Conservation (phyloP, 352 stramenopile genomes). For the Phytophthora vignae region DNA sequence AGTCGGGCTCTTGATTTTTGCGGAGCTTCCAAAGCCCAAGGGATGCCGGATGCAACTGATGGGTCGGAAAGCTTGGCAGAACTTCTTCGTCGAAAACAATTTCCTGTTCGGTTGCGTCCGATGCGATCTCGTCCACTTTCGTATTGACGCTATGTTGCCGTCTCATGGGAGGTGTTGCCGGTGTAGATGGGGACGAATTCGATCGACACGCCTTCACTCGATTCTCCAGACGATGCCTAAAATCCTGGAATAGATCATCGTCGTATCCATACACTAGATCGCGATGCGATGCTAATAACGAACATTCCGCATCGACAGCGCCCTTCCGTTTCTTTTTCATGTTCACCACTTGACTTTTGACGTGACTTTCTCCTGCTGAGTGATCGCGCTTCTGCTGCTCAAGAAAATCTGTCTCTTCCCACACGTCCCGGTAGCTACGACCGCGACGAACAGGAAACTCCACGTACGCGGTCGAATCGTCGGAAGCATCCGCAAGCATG, state of each 20-base stretch:
- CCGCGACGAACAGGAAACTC: slow-evolving; percentile 52
- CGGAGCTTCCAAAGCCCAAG: slow-evolving; percentile 68
- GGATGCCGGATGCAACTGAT: slow-evolving; percentile 65
- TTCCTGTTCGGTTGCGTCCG: slow-evolving; percentile 26
- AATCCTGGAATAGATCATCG: slow-evolving; percentile 73
- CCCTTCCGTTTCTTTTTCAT: slow-evolving; percentile 42
- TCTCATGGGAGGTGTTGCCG: slow-evolving; percentile 22
- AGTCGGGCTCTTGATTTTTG: slow-evolving; percentile 58
- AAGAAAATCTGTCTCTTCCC: slow-evolving; percentile 82
- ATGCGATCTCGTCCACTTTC: slow-evolving; percentile 22
- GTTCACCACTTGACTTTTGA: slow-evolving; percentile 33
- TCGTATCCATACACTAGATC: slow-evolving; percentile 84
- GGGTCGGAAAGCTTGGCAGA: slow-evolving; percentile 44
- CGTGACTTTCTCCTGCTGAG: slow-evolving; percentile 28
- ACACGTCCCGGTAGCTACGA: slow-evolving; percentile 77
- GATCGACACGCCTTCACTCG: slow-evolving; percentile 31
- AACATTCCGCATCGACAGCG: slow-evolving; percentile 15
- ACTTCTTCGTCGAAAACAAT: slow-evolving; percentile 42
- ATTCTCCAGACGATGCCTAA: slow-evolving; percentile 50
- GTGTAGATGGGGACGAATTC: slow-evolving; percentile 15
- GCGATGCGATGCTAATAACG: slow-evolving; percentile 49
- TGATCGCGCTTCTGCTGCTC: slow-evolving; percentile 42
- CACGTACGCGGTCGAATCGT: slow-evolving; percentile 35
- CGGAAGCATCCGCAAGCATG: slow-evolving; percentile 55
- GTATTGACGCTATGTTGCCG: slow-evolving; percentile 21